A percentile compares a stretch with the other conserved stretches of the same genome.
These are phyloP conservation scores for Colletotrichum endophyticum DNA, from an alignment of 2,329 filamentous ascomycete species.

Conservation along the genomic window DNA sequence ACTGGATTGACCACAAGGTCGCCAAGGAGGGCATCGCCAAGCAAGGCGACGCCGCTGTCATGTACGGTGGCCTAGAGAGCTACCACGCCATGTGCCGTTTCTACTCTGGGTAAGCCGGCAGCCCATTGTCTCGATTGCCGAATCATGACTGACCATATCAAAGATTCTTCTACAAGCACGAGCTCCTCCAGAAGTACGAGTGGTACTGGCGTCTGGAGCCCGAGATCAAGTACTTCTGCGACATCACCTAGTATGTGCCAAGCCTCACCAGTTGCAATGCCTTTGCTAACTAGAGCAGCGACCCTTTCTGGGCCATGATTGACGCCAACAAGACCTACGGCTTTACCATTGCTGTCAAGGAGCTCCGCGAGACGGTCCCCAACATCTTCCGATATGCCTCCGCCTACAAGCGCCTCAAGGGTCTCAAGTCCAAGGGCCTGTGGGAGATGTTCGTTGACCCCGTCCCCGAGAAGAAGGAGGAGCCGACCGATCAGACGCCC, in stretches of 20 bases:
- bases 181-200: constrained; percentile 92
- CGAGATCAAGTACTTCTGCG: constrained; percentile 99
- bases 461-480: constrained; percentile 65
- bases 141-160: constrained; percentile 24
- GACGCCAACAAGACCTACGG: constrained; percentile 96
- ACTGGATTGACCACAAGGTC: constrained; percentile 94
- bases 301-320: constrained; percentile 96
- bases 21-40: constrained; percentile 96
- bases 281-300: constrained; percentile 54
- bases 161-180: constrained; percentile 96
- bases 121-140: neutral
- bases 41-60: constrained; percentile 95
- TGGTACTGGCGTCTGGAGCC: constrained; percentile 99
- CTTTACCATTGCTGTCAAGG: constrained; percentile 98
- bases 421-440: constrained; percentile 86
- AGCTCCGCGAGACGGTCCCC: constrained; percentile 94
- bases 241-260: constrained; percentile 86
- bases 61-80: constrained; percentile 98
- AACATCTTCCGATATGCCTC: constrained; percentile 99
- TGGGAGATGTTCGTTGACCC: constrained; percentile 99
- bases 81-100: constrained; percentile 99
- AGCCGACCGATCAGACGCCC: constrained; percentile 63
- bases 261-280: neutral
- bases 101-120: constrained; percentile 79
- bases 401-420: constrained; percentile 92